Conservation (phyloP, 371 early-diverging fungal genomes). For the Mortierella sp. region DNA sequence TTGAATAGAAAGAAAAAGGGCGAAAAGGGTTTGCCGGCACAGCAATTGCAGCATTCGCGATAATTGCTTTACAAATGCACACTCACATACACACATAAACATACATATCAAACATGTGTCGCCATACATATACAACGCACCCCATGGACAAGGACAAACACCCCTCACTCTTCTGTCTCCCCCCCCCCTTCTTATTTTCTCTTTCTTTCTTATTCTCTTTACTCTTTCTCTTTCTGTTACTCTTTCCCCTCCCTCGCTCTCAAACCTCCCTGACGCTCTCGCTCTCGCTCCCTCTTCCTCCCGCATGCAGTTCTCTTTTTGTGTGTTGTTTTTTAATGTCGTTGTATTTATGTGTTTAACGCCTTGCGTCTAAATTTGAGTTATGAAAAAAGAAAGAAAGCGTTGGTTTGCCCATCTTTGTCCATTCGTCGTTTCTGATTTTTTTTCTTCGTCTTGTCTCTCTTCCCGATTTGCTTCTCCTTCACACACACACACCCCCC, state of each 20-base stretch:
- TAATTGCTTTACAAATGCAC: constrained; percentile 15
- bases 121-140: not conserved
- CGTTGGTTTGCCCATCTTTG: not conserved
- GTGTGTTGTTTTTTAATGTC: not conserved
- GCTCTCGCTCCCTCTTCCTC: not conserved
- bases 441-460: not conserved
- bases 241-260: not conserved
- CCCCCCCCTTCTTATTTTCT: too few species aligned
- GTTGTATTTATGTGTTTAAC: not conserved
- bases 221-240: not conserved
- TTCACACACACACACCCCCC: not conserved
- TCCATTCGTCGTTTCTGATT: not conserved
- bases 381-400: not conserved
- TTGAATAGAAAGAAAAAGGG: not conserved
- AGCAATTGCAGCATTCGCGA: constrained; percentile 22
- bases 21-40: constrained; percentile 20
- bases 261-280: not conserved
- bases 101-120: not conserved
- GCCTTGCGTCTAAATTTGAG: not conserved
- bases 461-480: not conserved
- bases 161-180: not conserved
- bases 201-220: not conserved
- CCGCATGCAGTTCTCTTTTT: not conserved
- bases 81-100: not conserved
- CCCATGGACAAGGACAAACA: not conserved